Percentiles rank a stretch among this genome's conserved stretches.
These are phyloP conservation scores for Amesomyces nigricolor DNA, from an alignment of 2,329 filamentous ascomycete genomes.

Conservation along the genomic window DNA sequence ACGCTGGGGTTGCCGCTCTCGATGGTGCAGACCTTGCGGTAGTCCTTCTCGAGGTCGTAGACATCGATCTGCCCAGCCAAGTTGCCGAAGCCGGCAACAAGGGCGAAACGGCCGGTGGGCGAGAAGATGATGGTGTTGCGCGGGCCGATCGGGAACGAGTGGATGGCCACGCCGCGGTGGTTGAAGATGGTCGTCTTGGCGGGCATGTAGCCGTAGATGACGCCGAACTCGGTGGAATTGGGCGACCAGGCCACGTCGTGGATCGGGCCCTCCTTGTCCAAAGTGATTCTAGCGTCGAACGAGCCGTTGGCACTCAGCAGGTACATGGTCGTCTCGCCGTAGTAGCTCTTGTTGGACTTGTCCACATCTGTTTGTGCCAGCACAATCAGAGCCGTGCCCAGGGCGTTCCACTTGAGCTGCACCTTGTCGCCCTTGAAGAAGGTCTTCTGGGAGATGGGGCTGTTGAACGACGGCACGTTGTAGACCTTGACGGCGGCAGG, in stretches of 20 bases:
- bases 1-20: constrained; percentile 94
- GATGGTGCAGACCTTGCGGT: constrained; percentile 85
- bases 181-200: constrained; percentile 99
- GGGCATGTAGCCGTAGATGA: constrained; percentile 98
- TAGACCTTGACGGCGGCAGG: constrained; percentile 92
- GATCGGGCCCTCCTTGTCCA: constrained; percentile 96
- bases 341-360: constrained; percentile 98
- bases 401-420: constrained; percentile 93
- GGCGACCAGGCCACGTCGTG: constrained; percentile 96
- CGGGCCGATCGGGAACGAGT: constrained; percentile 80
- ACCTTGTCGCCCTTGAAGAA: constrained; percentile 99
- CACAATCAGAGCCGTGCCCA: constrained; percentile 86
- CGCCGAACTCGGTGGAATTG: constrained; percentile 95
- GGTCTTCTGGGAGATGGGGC: constrained; percentile 88
- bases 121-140: constrained; percentile 96
- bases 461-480: constrained; percentile 80
- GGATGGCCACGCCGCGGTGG: constrained; percentile 71
- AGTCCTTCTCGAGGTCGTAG: constrained; percentile 92
- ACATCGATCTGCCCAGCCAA: constrained; percentile 96
- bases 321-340: constrained; percentile 96
- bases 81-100: constrained; percentile 96
- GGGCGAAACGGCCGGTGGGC: constrained; percentile 83
- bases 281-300: constrained; percentile 84
- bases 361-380: constrained; percentile 97
- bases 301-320: constrained; percentile 84